Evolutionary conservation across 2,329 filamentous ascomycete species (phyloP), one percentile per base, ranked within the genome.

Genomic region (Sarocladiaceae sp.): DNA sequence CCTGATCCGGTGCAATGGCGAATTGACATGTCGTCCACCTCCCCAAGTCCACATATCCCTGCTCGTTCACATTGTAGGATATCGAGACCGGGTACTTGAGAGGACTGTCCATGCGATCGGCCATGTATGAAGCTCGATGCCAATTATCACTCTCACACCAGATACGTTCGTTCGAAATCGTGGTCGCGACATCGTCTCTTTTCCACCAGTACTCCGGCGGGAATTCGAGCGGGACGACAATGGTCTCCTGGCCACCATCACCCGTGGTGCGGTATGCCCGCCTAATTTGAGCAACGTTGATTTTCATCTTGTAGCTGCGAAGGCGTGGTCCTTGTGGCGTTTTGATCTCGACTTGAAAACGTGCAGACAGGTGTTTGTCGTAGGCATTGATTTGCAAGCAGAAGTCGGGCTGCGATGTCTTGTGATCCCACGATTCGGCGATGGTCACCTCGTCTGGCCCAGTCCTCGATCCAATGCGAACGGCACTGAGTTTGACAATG

Each of bases 11-110:
- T 6, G 64, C 52, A 4, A 84, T 61, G 0, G 68, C 59, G n/a
- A 84, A 60, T 46, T 73, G 70, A 52, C 83, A 77, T 0, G 76
- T 75, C 10, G 74, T 82, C 79, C 81, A 84, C 42, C 76, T 74
- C 17, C 80, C 81, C 39, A 82, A 69, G 53, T 83, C 73, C 18
- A 81, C 70, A 20, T 71, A 70, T 1, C 58, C 59, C 5, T 62
- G 57, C 18, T 65, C 62, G 5, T 67, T 58, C 4, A 68, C 59
- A 7, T 68, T 60, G 42, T 64, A 66, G 17, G 70, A 65, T 3
- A 79, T 59, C 2, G 71, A 66, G 1, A 78, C 61, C 0, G 72
- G 69, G 10, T 68, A 58, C 4, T 64, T 44, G 47, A 63, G 62
- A 3, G 67, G 62, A 6, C 60, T 57, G 3, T 66, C 56, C 1